A percentile compares a stretch with the other conserved stretches of the same genome.
These are phyloP conservation scores for Mikania micrantha DNA, from an alignment of 129 eudicot species.

Conservation along the genomic window DNA sequence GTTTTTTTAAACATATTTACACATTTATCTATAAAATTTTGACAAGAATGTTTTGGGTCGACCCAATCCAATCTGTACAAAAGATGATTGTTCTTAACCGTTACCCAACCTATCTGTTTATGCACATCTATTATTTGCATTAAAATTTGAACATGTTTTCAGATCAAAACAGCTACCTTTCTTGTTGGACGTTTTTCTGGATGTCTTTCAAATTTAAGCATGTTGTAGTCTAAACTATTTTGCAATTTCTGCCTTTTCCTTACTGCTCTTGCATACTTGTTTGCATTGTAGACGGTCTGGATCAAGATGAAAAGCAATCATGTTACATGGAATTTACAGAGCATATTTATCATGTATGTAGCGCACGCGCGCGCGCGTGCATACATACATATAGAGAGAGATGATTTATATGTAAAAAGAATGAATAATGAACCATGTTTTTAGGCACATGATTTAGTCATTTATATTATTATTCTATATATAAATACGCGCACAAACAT, in stretches of 20 bases:
- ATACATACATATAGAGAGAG: neutral
- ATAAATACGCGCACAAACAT: neutral
- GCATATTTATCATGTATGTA: neutral
- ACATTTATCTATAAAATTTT: neutral
- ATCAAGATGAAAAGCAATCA: neutral
- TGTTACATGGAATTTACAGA: constrained; percentile 1
- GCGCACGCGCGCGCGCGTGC: too few relatives aligned
- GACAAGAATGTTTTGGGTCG: neutral
- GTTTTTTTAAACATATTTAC: neutral
- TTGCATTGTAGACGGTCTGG: constrained; percentile 89
- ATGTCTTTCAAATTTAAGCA: constrained; percentile 71
- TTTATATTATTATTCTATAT: neutral
- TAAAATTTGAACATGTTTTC: neutral
- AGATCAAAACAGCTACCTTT: constrained; percentile 44
- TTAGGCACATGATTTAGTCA: neutral
- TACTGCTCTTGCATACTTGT: constrained; percentile 76
- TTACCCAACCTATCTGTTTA: neutral
- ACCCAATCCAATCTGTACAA: neutral
- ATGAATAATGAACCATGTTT: neutral
- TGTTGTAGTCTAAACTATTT: constrained; percentile 81
- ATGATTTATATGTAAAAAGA: neutral
- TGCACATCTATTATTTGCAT: neutral
- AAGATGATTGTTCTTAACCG: neutral
- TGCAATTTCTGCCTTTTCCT: constrained; percentile 69
- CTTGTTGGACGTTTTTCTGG: constrained; percentile 72